Evolutionary conservation across 2,329 filamentous ascomycete genomes (phyloP).

Genomic region (Thielaviopsis ethacetica): DNA sequence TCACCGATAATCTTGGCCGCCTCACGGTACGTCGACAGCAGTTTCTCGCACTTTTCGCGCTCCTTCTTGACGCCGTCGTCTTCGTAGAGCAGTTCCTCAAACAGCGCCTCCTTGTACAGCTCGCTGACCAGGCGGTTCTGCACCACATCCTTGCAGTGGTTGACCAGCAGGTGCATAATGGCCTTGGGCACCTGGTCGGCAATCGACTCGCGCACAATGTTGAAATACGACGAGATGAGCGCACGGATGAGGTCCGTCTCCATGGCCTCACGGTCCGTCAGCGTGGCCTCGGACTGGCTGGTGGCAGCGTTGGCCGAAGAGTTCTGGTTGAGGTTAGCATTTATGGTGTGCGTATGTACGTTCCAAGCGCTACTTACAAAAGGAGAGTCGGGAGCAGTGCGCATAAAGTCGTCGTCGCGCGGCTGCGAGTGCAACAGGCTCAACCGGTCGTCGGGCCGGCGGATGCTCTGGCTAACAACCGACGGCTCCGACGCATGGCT

Average conservation of each 20-base stretch:
- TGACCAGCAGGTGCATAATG: slow-evolving; percentile 96
- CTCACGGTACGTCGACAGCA: slow-evolving; percentile 90
- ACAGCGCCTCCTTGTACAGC: slow-evolving; percentile 81
- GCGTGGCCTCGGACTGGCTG: slow-evolving; percentile 47
- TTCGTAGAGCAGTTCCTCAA: slow-evolving; percentile 88
- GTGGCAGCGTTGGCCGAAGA: slow-evolving; percentile 1
- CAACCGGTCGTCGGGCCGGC: slow-evolving; percentile 47
- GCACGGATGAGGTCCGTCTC: slow-evolving; percentile 95
- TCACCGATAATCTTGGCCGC: slow-evolving; percentile 97
- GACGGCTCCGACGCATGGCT: slow-evolving; percentile 66
- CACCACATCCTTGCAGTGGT: slow-evolving; percentile 94
- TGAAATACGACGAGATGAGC: slow-evolving; percentile 96
- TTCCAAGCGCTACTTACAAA: slow-evolving; percentile 33
- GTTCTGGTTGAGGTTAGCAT: slow-evolving; percentile 6
- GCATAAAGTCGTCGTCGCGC: slow-evolving; percentile 28
- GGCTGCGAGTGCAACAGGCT: slow-evolving; percentile 29
- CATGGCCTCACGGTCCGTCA: slow-evolving; percentile 90
- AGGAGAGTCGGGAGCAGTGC: slow-evolving; percentile 28
- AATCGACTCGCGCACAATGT: slow-evolving; percentile 96
- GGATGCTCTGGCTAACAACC: slow-evolving; percentile 61
- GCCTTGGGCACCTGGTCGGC: slow-evolving; percentile 97
- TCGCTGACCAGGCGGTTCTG: slow-evolving; percentile 94
- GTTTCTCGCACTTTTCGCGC: slow-evolving; percentile 93
- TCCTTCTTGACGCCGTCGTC: slow-evolving; percentile 96
- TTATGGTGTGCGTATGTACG: slow-evolving; percentile 14